Evolutionary conservation across 179 eudicot genomes (phyloP).

Genomic region (Corrigiola litoralis): DNA sequence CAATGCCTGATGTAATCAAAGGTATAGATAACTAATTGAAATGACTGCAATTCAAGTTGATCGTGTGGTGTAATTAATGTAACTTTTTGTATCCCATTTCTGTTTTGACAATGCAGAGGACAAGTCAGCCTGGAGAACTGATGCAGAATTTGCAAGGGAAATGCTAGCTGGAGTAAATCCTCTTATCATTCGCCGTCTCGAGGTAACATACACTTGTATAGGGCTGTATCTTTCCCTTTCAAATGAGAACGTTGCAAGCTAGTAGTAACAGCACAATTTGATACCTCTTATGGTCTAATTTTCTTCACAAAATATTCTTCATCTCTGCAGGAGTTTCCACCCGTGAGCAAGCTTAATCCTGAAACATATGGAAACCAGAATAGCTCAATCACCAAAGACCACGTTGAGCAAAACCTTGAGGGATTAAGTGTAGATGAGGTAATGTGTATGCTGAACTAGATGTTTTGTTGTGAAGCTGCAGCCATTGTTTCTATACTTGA

Average conservation of each 20-base stretch:
- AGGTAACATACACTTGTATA: conserved; percentile 25
- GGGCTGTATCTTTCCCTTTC: too few relatives aligned
- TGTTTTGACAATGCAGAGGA: conserved; percentile 34
- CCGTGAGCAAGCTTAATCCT: conserved; percentile 60
- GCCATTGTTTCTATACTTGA: not conserved
- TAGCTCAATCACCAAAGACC: conserved; percentile 43
- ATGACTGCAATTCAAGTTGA: not conserved
- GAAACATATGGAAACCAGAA: conserved; percentile 41
- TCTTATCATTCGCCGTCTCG: conserved; percentile 48
- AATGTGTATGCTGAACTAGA: not conserved
- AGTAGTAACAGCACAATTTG: too few relatives aligned
- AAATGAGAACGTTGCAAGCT: too few relatives aligned
- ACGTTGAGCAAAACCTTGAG: conserved; percentile 38
- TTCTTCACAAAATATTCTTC: not conserved
- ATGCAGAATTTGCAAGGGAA: conserved; percentile 89
- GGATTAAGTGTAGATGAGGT: conserved; percentile 34
- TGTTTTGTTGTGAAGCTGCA: not conserved
- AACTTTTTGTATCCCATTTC: not conserved
- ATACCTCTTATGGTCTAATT: not conserved
- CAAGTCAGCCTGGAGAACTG: conserved; percentile 80
- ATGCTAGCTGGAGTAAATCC: conserved; percentile 82
- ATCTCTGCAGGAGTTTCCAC: conserved; percentile 57
- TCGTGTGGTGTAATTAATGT: too few relatives aligned
- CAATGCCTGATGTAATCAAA: conserved; percentile 63
- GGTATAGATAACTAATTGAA: conserved; percentile 33